Percentiles rank a stretch among this genome's conserved stretches.
phyloP scores from a whole-genome alignment of 192 early-diverging fungal genomes.

The Coemansia sp. region DNA sequence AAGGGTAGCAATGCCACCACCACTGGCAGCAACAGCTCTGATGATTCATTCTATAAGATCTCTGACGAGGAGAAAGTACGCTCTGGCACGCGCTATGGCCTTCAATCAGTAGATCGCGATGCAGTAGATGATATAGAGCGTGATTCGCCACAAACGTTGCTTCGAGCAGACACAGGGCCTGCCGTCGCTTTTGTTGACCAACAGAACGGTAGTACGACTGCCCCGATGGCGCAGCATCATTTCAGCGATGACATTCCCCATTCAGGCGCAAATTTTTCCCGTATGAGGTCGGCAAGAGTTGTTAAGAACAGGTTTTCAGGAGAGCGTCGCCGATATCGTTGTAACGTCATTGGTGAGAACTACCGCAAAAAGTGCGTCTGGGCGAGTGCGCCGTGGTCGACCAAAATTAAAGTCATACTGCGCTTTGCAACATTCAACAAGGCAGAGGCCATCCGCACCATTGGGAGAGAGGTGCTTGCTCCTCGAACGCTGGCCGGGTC shows the following conservation, averaged over 20 bases:
- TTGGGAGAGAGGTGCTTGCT: conserved; percentile 49
- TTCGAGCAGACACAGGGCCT: background rate
- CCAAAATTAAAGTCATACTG: conserved; percentile 48
- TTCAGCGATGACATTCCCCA: background rate
- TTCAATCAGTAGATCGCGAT: conserved; percentile 16
- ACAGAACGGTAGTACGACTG: background rate
- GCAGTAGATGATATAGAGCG: background rate
- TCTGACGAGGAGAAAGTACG: conserved; percentile 17
- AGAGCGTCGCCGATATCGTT: conserved; percentile 45
- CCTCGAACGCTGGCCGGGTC: conserved; percentile 54
- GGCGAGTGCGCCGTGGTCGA: conserved; percentile 51
- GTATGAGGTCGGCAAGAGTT: background rate
- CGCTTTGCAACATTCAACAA: conserved; percentile 54
- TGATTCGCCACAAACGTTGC: background rate
- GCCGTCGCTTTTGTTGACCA: background rate
- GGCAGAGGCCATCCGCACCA: conserved; percentile 52
- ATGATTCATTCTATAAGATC: conserved; percentile 34
- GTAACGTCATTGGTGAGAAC: conserved; percentile 54
- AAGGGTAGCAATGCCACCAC: background rate
- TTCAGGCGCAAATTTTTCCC: background rate
- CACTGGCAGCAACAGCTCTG: conserved; percentile 15
- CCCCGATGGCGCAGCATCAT: background rate
- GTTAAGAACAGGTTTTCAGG: conserved; percentile 41
- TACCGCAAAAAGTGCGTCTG: conserved; percentile 55
- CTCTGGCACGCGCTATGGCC: conserved; percentile 21